These are phyloP conservation scores for Claviceps sorghi DNA, from an alignment of 2,329 filamentous ascomycete genomes.

Conservation along the genomic window DNA sequence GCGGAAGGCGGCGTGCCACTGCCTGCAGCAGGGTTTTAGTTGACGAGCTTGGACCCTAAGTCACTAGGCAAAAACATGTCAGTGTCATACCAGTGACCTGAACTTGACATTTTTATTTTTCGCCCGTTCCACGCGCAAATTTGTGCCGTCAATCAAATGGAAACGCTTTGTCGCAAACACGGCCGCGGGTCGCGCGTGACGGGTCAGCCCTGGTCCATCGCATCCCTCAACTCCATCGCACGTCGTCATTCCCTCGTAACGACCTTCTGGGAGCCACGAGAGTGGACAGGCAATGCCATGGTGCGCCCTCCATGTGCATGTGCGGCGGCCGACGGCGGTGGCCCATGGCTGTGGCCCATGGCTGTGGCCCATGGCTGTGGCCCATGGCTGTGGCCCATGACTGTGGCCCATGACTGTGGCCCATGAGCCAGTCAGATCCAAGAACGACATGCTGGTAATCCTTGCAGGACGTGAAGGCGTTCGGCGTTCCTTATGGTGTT, in stretches of 20 bases:
- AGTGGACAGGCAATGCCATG: neutral
- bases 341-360: neutral
- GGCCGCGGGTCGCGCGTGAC: no score
- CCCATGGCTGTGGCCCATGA: neutral
- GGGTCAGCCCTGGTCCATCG: neutral
- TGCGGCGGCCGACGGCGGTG: neutral
- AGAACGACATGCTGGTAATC: neutral
- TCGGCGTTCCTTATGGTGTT: neutral
- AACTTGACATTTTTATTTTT: no score
- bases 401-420: neutral
- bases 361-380: neutral
- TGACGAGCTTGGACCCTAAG: neutral
- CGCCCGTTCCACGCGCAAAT: no score
- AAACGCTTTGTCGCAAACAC: neutral
- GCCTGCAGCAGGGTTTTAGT: neutral
- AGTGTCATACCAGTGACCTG: no score
- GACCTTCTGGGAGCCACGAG: neutral
- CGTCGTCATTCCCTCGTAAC: conserved; percentile 3
- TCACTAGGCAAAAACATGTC: neutral
- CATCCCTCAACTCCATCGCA: neutral
- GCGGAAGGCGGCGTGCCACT: neutral
- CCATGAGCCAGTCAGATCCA: conserved; percentile 5
- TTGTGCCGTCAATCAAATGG: neutral
- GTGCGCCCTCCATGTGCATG: neutral
- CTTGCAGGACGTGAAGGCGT: neutral